Percentiles rank a stretch among this genome's conserved stretches.
Evolutionary conservation across 2,329 filamentous ascomycete species (phyloP).

Genomic region (Didymella lethalis): DNA sequence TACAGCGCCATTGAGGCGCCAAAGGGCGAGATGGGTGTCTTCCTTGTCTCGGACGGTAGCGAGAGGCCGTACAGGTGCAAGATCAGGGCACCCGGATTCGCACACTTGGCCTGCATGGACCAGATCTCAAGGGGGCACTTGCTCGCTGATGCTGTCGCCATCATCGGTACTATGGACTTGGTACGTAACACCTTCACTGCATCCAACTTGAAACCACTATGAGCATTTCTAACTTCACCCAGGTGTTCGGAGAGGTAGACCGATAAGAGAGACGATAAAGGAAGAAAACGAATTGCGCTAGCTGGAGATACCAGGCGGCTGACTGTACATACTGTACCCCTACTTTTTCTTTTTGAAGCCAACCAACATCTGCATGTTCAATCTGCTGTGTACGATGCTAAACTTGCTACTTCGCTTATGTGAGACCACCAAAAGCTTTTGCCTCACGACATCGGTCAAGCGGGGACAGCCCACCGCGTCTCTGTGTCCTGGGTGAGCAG

Average conservation of each 20-base stretch:
- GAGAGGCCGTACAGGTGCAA: constrained; percentile 96
- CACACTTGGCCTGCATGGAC: constrained; percentile 92
- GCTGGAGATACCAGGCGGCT: constrained; percentile 20
- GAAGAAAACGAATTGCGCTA: constrained; percentile 10
- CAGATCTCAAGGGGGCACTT: constrained; percentile 91
- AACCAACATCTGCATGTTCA: constrained; percentile 28
- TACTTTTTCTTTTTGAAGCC: constrained; percentile 27
- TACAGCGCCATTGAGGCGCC: constrained; percentile 99
- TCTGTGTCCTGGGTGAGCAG: constrained; percentile 3
- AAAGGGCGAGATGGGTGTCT: constrained; percentile 99
- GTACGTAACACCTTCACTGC: constrained; percentile 27
- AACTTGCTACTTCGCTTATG: neutral
- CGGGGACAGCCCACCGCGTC: neutral
- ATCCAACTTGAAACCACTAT: neutral
- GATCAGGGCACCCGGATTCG: constrained; percentile 95
- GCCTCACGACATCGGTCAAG: neutral
- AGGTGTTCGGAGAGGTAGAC: constrained; percentile 7
- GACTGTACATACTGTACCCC: constrained; percentile 43
- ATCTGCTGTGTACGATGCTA: neutral
- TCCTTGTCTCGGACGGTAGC: constrained; percentile 91
- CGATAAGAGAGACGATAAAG: constrained; percentile 4
- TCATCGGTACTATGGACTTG: constrained; percentile 70
- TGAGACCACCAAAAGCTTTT: neutral
- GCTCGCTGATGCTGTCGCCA: constrained; percentile 93
- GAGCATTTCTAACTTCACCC: neutral